Base-by-base conservation (phyloP, 805 yeast species). In the Candida maris region DNA sequence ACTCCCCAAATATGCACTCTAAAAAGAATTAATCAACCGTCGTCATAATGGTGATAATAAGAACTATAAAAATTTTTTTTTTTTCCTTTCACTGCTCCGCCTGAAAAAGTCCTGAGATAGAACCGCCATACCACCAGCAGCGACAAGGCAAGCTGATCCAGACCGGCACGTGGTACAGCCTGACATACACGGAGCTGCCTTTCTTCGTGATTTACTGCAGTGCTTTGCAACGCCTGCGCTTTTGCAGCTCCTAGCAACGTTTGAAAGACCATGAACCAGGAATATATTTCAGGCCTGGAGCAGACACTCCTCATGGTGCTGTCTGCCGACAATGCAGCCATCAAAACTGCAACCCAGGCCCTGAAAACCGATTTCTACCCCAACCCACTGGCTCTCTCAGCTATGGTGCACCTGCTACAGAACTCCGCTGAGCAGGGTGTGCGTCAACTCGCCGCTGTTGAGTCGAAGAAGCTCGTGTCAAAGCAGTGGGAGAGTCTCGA, bases 381-480 rank as follows among this genome's bases (percentile, higher is more conserved):
- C 40, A 76, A 79, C 51, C 76, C 85, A 19, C 67, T 74, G 49
- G 75, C 91, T 14, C 71, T 91, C 42, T 93, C 95, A 14, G 81
- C 95, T 8, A 70, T 91, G 59, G 68, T 91, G 51, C 93, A 85
- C 54, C 76, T 93, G 42, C 71, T 87, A 55, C 88, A 85, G 62
- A 72, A 70, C 48, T 79, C 81, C 49, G 64, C 71, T 27, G 80
- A 80, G 52, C 81, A 75, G 46, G 85, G 84, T 52, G 59, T 89
- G 50, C 83, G 85, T 54, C 95, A 88, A 63, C 71, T 93, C 44
- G 94, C 97, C n/a, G 94, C 96, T 44, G 96, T 93, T 45, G 98
- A 93, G 67, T 87, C 89, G 27, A 79, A 96, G 65, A 93, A 93
- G 62, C 75, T 84, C 56, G 77, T 89, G 26, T 56, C 71, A 35